Base-by-base conservation (phyloP, 805 yeast genomes). In the Myxozyma neotropica region DNA sequence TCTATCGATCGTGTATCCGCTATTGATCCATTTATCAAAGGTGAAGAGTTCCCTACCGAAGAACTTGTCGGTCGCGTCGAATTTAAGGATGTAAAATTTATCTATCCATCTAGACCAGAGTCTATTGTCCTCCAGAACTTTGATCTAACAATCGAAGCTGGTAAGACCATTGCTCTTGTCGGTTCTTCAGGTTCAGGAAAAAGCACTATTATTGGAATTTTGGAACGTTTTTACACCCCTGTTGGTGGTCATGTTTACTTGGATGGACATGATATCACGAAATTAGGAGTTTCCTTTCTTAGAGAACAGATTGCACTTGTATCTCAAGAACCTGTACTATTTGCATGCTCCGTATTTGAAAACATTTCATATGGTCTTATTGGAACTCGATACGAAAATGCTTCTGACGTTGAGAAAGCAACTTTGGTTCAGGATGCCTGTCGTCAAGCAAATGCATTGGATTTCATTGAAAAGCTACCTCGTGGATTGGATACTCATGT, bases 101-200 rank as follows among this genome's bases (percentile, higher is more conserved):
- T 70, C 19, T 71, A 71, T 44, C 73, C 73, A 2, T 65, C 73
- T 3, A 60, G 73, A 13, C 70, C 72, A 0, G 59, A 68, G 24
- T 66, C 67, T 13, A 48, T 62, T 15, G 66, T 70, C 19, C 53
- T 71, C 15, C 59, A 65, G 12, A 56, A 70, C 53, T 58, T 69
- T 33, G 50, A 61, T 29, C 61, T 71, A 23, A 46, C 44, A 1
- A 50, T 71, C 81, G 90, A 91, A 5, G 87, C 92, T 3, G 96
- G 96, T 6, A 73, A 83, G 67, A 89, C 87, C 67, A 92, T 89
- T 38, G 97, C 96, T 12, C 82, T 90, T 66, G 96, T 90, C 21
- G 97, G 97, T 1, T 86, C 95, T 92, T 1, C 85, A 89, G 21
- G 96, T 2, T 66, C 71, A 6, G 90, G 43, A 72, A 77, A 4